phyloP scores from a whole-genome alignment of 352 stramenopile species.

The Phytophthora podocarpi region DNA sequence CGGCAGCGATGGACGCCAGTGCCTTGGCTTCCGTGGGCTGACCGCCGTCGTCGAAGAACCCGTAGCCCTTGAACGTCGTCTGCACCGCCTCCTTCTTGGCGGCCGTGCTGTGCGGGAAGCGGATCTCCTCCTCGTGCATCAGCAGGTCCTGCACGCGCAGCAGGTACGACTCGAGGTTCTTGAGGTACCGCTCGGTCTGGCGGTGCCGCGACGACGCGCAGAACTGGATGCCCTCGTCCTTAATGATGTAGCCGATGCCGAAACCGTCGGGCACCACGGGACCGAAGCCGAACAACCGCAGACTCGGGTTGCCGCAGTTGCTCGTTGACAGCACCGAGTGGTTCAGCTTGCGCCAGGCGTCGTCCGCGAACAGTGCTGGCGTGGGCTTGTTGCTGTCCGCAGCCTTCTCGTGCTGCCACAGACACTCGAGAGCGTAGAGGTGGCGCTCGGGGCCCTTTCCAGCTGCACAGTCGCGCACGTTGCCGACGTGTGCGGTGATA shows the following conservation, averaged over 20 bases:
- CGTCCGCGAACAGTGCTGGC: conserved; percentile 88
- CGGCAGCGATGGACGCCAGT: conserved; percentile 31
- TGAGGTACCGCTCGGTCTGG: conserved; percentile 83
- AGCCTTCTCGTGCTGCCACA: conserved; percentile 72
- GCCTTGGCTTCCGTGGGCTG: conserved; percentile 42
- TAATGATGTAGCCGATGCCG: conserved; percentile 98
- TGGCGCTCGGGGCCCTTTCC: conserved; percentile 95
- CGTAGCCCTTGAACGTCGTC: conserved; percentile 70
- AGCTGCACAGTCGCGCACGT: conserved; percentile 88
- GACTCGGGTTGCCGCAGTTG: conserved; percentile 96
- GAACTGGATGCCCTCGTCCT: conserved; percentile 93
- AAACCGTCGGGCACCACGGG: conserved; percentile 94
- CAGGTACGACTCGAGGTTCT: conserved; percentile 84
- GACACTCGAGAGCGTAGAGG: conserved; percentile 93
- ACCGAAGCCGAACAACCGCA: conserved; percentile 94
- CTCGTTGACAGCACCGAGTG: conserved; percentile 95
- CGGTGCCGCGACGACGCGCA: conserved; percentile 84
- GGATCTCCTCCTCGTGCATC: conserved; percentile 77
- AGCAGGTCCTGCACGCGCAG: conserved; percentile 80
- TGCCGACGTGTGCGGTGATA: conserved; percentile 86
- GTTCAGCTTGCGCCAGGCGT: conserved; percentile 91
- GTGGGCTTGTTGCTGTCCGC: conserved; percentile 37
- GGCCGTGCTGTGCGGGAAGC: conserved; percentile 66
- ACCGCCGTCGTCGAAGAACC: conserved; percentile 75
- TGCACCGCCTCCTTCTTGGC: conserved; percentile 58